A percentile compares a stretch with the other conserved stretches of the same genome.
Conservation (phyloP, 73 alveolate genomes). For the Tetrahymena elliotti region DNA sequence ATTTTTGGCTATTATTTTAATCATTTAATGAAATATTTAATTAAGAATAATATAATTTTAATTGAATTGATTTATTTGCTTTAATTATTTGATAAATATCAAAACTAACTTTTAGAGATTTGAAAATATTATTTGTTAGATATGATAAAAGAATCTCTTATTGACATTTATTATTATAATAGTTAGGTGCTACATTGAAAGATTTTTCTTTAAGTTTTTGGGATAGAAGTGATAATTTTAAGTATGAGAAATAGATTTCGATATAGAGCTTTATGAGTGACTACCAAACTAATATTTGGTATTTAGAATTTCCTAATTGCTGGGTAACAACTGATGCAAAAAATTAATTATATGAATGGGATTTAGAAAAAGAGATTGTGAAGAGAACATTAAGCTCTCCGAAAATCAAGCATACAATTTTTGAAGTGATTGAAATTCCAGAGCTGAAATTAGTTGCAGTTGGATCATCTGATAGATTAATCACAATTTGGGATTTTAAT, state of each 20-base stretch:
- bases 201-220: conserved; percentile 13
- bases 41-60: too few species aligned
- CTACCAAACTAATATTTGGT: conserved; percentile 33
- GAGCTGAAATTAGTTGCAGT: conserved; percentile 34
- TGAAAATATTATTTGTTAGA: too few species aligned
- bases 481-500: conserved; percentile 31
- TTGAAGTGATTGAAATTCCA: conserved; percentile 30
- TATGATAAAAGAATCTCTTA: too few species aligned
- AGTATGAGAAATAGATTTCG: background rate
- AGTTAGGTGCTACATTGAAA: conserved; percentile 36
- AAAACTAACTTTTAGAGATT: too few species aligned
- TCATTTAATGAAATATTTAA: too few species aligned
- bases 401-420: background rate
- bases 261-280: conserved; percentile 11
- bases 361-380: conserved; percentile 20
- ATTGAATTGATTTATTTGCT: too few species aligned
- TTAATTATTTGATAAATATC: too few species aligned
- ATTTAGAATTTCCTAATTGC: conserved; percentile 23
- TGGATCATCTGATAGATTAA: conserved; percentile 24
- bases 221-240: conserved; percentile 13
- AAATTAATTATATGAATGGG: conserved; percentile 31
- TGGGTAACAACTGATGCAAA: conserved; percentile 42
- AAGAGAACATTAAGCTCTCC: background rate
- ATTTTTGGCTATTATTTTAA: too few species aligned
- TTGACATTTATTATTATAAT: too few species aligned